These are phyloP conservation scores for Coemansia nantahalensis DNA, from an alignment of 192 early-diverging fungal genomes.

Conservation along the genomic window DNA sequence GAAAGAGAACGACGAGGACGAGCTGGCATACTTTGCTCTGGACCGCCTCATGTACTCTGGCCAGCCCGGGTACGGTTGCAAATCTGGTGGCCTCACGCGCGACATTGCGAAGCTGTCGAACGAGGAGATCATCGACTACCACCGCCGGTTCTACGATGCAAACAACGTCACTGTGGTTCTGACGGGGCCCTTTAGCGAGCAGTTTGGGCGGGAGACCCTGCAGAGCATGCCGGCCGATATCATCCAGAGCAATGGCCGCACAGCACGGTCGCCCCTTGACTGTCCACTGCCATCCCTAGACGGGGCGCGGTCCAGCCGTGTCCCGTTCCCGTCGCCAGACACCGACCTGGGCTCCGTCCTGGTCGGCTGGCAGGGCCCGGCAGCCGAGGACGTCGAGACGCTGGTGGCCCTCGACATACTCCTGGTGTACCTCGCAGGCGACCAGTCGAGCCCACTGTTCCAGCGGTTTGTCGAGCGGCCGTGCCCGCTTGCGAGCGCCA, in stretches of 20 bases:
- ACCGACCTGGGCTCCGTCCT: conserved; percentile 62
- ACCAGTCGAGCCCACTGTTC: conserved; percentile 64
- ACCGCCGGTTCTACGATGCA: conserved; percentile 68
- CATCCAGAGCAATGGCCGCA: conserved; percentile 17
- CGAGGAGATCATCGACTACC: conserved; percentile 73
- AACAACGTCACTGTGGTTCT: conserved; percentile 71
- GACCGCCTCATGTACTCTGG: conserved; percentile 44
- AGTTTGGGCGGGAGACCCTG: conserved; percentile 39
- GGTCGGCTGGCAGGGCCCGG: conserved; percentile 75
- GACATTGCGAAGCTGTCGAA: conserved; percentile 73
- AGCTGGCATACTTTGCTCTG: conserved; percentile 44
- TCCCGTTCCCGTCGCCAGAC: conserved; percentile 61
- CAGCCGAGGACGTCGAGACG: conserved; percentile 58
- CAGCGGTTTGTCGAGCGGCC: conserved; percentile 76
- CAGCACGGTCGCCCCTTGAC: conserved; percentile 29
- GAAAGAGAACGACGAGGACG: conserved; percentile 67
- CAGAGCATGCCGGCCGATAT: conserved; percentile 30
- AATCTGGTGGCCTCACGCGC: conserved; percentile 73
- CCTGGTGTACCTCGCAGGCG: conserved; percentile 67
- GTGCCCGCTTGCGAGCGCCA: conserved; percentile 60
- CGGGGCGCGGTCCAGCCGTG: conserved; percentile 1
- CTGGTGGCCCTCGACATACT: conserved; percentile 68
- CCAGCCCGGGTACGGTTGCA: conserved; percentile 60
- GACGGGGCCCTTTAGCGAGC: conserved; percentile 50
- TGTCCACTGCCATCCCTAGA: conserved; percentile 14